Evolutionary conservation across 495 filamentous ascomycete genomes (phyloP).

Genomic region (Podospora appendiculata): DNA sequence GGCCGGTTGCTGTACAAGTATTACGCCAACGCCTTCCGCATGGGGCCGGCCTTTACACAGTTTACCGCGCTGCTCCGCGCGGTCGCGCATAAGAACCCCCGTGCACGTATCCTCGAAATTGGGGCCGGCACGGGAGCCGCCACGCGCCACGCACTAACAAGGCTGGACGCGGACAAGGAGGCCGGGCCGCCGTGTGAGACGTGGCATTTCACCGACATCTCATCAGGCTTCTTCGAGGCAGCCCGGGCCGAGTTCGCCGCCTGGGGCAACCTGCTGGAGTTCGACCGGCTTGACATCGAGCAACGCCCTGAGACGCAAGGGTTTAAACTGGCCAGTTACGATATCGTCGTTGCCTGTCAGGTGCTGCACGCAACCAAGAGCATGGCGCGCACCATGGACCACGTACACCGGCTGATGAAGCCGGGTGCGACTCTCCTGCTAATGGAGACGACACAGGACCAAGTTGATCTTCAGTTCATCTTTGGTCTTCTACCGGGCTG

Average conservation of each 20-base stretch:
- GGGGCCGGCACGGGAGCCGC: conserved; percentile 33
- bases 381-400: neutral
- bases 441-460: neutral
- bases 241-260: neutral
- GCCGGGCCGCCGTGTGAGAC: neutral
- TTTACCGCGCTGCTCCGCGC: neutral
- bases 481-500: neutral
- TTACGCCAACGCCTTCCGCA: conserved; percentile 26
- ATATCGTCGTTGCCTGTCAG: neutral
- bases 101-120: conserved; percentile 32
- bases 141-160: conserved; percentile 10
- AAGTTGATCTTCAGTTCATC: neutral
- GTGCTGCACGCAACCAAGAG: neutral
- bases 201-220: neutral
- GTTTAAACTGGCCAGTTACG: neutral
- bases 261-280: neutral
- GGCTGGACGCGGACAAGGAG: too few relatives aligned
- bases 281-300: neutral
- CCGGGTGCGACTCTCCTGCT: neutral
- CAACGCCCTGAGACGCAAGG: neutral
- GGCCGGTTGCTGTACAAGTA: conserved; percentile 30
- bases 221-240: neutral
- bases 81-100: neutral
- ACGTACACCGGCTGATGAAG: neutral
- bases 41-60: conserved; percentile 30